Conservation (phyloP, 495 filamentous ascomycete species). For the Jackrogersella minutella region DNA sequence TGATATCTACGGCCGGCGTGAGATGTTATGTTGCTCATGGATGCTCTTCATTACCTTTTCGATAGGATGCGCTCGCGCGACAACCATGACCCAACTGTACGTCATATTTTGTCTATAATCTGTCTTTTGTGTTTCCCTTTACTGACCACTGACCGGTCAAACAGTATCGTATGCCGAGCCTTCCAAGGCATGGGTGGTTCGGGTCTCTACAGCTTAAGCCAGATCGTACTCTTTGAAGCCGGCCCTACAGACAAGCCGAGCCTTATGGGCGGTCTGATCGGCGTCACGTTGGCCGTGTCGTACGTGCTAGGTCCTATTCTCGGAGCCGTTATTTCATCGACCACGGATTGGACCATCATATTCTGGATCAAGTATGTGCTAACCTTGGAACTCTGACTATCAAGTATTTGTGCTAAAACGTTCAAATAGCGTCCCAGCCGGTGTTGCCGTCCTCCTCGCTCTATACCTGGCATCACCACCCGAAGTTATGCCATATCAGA, state of each 20-base stretch:
- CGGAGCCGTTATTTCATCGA: slow-evolving; percentile 71
- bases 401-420: slow-evolving; percentile 9
- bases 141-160: background rate
- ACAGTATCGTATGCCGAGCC: slow-evolving; percentile 64
- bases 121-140: background rate
- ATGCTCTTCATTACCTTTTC: slow-evolving; percentile 64
- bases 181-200: slow-evolving; percentile 70
- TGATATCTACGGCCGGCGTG: slow-evolving; percentile 66
- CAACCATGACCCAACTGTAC: slow-evolving; percentile 62
- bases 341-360: slow-evolving; percentile 70
- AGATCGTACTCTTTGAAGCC: slow-evolving; percentile 64
- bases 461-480: slow-evolving; percentile 62
- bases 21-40: slow-evolving; percentile 57
- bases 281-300: slow-evolving; percentile 54
- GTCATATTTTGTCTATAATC: slow-evolving; percentile 18
- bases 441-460: slow-evolving; percentile 61
- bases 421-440: slow-evolving; percentile 62
- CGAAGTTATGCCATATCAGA: slow-evolving; percentile 36
- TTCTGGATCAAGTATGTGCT: slow-evolving; percentile 72
- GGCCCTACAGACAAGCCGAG: slow-evolving; percentile 57
- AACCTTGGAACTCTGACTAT: no score
- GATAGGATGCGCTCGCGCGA: slow-evolving; percentile 62
- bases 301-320: slow-evolving; percentile 70
- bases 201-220: slow-evolving; percentile 64
- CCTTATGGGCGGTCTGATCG: slow-evolving; percentile 54